A percentile compares a stretch with the other conserved stretches of the same genome.
These are phyloP conservation scores for Fusarium secorum DNA, from an alignment of 2,329 filamentous ascomycete genomes.

Conservation along the genomic window DNA sequence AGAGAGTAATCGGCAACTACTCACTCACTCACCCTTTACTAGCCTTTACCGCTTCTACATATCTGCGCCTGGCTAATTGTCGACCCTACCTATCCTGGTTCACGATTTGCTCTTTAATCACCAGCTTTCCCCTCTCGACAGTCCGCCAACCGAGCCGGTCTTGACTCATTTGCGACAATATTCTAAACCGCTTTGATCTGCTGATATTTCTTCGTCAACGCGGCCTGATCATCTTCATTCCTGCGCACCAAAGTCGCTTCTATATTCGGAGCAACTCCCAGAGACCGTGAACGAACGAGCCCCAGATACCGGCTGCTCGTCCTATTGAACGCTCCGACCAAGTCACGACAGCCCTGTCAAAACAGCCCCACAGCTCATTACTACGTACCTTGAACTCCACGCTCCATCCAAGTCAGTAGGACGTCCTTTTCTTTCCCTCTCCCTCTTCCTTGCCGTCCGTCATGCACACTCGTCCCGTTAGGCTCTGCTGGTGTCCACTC, in stretches of 20 bases:
- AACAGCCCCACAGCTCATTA: slow-evolving; percentile 40
- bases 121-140: slow-evolving; percentile 1
- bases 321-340: slow-evolving; percentile 38
- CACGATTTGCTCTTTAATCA: slow-evolving; percentile 19
- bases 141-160: neutral
- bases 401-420: slow-evolving; percentile 40
- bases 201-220: slow-evolving; percentile 17
- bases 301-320: slow-evolving; percentile 32
- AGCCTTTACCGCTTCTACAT: slow-evolving; percentile 21
- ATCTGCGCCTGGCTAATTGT: slow-evolving; percentile 21
- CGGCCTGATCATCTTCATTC: slow-evolving; percentile 24
- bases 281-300: slow-evolving; percentile 31
- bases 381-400: slow-evolving; percentile 29
- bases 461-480: slow-evolving; percentile 40
- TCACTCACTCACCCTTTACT: neutral
- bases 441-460: slow-evolving; percentile 36
- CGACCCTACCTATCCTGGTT: slow-evolving; percentile 24
- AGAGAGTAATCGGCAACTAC: slow-evolving; percentile 24
- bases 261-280: slow-evolving; percentile 28
- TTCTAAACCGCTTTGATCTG: neutral
- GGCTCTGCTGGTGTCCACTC: slow-evolving; percentile 36
- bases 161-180: slow-evolving; percentile 5
- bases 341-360: slow-evolving; percentile 41
- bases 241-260: slow-evolving; percentile 32
- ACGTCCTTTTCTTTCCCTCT: slow-evolving; percentile 29